A percentile compares a stretch with the other conserved stretches of the same genome.
Evolutionary conservation across 805 yeast genomes (phyloP).

Genomic region (Yarrowia phangngaensis): DNA sequence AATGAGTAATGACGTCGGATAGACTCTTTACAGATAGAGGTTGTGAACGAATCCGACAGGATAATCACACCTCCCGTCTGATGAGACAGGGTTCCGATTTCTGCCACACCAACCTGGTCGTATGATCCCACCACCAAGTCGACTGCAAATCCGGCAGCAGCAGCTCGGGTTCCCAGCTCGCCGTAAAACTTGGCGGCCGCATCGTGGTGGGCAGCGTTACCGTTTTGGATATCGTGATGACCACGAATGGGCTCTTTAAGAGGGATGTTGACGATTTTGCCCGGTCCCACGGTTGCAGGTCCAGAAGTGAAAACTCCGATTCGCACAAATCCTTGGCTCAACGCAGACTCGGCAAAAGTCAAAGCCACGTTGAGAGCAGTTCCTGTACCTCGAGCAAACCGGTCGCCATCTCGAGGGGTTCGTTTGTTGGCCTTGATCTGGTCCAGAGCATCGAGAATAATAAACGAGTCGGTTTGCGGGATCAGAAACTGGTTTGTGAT

Average conservation of each 20-base stretch:
- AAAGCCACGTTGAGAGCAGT: conserved; percentile 85
- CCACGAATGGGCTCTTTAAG: conserved; percentile 95
- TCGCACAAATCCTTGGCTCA: conserved; percentile 74
- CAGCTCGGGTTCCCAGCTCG: conserved; percentile 62
- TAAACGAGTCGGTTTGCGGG: conserved; percentile 73
- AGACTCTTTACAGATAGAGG: conserved; percentile 89
- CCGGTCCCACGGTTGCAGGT: conserved; percentile 92
- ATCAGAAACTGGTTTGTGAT: conserved; percentile 51
- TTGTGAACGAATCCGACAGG: conserved; percentile 86
- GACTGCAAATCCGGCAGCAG: conserved; percentile 69
- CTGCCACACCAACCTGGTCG: conserved; percentile 92
- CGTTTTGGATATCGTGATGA: conserved; percentile 92
- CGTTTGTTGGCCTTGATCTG: conserved; percentile 65
- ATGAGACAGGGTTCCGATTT: conserved; percentile 78
- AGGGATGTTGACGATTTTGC: conserved; percentile 84
- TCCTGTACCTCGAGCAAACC: conserved; percentile 91
- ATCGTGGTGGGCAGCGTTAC: conserved; percentile 77
- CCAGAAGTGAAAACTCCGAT: conserved; percentile 89
- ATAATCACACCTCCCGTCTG: conserved; percentile 85
- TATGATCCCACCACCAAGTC: conserved; percentile 93
- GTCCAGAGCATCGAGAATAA: conserved; percentile 73
- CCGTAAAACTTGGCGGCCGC: conserved; percentile 80
- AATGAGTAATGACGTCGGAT: conserved; percentile 67
- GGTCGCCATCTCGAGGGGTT: conserved; percentile 81
- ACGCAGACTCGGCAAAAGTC: conserved; percentile 73